Evolutionary conservation across 805 yeast species (phyloP), one percentile per base, ranked within the genome.

Genomic region (Candida methanosorbosa): DNA sequence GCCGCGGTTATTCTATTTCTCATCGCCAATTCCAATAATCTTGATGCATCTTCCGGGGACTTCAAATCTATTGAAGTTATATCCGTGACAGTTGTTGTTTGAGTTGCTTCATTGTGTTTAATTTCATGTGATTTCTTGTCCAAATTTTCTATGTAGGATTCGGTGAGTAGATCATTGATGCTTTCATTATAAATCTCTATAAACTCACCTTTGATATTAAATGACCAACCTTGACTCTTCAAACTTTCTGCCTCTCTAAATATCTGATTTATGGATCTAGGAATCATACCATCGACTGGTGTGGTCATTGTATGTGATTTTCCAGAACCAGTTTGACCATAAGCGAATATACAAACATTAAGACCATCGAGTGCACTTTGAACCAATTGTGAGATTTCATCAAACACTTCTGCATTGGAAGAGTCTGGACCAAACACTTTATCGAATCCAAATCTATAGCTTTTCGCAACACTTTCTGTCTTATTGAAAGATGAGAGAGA

Each of bases 251-350:
- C 68, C 35, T 76, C 71, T 4, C 68, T 57, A 49, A 86, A 86
- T 4, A 90, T 80, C 46, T 79, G 81, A 13, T 62, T 56, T 12
- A 88, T 68, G 0, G 96, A 81, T 14, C 73, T 64, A 1, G 94
- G 86, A 23, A 87, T 85, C 64, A 90, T 74, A 13, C 98, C 97
- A 48, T 80, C 81, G 1, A 56, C 48, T 0, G 71, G 60, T 18
- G 68, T 61, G 2, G 87, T 71, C 97, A 90, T 92, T 0, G 98
- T 92, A 54, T 60, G 79, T 0, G 97, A 90, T 53, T 90, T 90
- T 3, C 98, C 98, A 0, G 97, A 81, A 0, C 92, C 95, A 0
- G 98, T 92, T 57, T 90, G 98, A 1, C 98, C 98, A 54, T 92
- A 90, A 0, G 97, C 95, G 62, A 90, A 86, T 2, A 92, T 84